Evolutionary conservation across 768 basidiomycete species (phyloP), one percentile per base, ranked within the genome.

Genomic region (Termitomyces titanicus): DNA sequence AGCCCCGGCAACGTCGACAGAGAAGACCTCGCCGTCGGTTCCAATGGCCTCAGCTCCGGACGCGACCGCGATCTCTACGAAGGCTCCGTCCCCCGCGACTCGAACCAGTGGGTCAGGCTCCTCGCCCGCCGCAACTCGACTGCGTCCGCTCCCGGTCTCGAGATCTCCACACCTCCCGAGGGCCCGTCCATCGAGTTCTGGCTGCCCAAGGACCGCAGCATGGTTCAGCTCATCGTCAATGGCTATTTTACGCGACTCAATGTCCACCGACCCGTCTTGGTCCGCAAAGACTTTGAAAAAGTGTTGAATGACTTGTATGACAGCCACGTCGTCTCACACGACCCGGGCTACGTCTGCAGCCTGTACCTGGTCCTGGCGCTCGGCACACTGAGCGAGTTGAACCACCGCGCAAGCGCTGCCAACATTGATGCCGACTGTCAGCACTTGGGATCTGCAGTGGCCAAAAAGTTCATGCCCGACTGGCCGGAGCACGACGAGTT

Each of bases 401-500:
- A 90, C 64, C 82, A 89, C 62, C 84, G 82, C 54, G 84, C 81
- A 1, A 81, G 77, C 57, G 71, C 78, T 20, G 69, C 75, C 44
- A 80, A 85, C 40, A 72, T 75, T 13, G 64, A 70, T 25, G 61
- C 68, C 8, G 68, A 71, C 38, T 12, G 60, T 67, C 15, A 68
- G 70, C 68, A 69, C 40, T 61, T 76, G 13, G 59, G 77, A 31
- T 64, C 74, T 50, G 64, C 72, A 18, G 70, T 79, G 13, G 75
- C 79, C 13, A 84, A 84, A 68, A 82, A 81, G 55, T 76, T 88
- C 33, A 80, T 92, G 75, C 82, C 83, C 13, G 64, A 78, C 48
- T 94, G 90, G 90, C 92, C 91, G 11, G 82, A 82, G 38, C 86
- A 90, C 56, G 88, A 89, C 58, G 89, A 92, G 62, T 92, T 94